Evolutionary conservation across 1,139 yeast species (phyloP), one percentile per base, ranked within the genome.

Genomic region (Yamadazyma sp.): DNA sequence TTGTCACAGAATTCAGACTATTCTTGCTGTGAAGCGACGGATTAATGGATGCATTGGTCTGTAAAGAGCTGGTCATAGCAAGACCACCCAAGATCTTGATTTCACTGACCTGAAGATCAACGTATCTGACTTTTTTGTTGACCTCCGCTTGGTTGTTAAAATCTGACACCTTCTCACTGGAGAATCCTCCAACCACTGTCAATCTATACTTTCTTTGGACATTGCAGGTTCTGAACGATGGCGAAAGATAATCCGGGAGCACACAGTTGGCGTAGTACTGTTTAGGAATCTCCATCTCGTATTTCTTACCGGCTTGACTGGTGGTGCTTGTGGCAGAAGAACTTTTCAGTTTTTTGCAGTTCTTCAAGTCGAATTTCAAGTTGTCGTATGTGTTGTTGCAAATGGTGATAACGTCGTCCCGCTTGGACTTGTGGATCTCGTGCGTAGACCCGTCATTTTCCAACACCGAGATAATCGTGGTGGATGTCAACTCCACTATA

Each of bases 191-290:
- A 3, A 56, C 55, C 2, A 80, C 59, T 14, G 57, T 56, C 30
- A 80, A 45, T 10, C 58, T 54, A 50, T 81, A 80, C n/a, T 50
- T 52, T 33, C 86, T 61, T 4, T 67, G 53, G 12, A 81, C 70
- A 52, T 80, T 80, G 54, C 87, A 81, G 3, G 82, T 76, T 27
- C 57, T 61, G 55, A 82, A 82, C 5, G 76, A 63, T 2, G 86
- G 86, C 1, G 79, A 59, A 7, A 78, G 57, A 39, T 65, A 56
- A 33, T 67, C 73, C 0, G 86, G 84, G 11, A 80, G 51, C 1
- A 65, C 53, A 24, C 76, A 70, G 42, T 69, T 68, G 26, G 58
- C 52, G 39, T 59, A 73, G 39, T 63, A 56, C 37, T 60, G 53
- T n/a, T 47, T 44, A 0, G 81, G 80, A 9, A 76, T 67, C 43